Percentiles rank a stretch among this genome's conserved stretches.
phyloP scores from a whole-genome alignment of 2,329 filamentous ascomycete species.

The Talaromyces sp. region DNA sequence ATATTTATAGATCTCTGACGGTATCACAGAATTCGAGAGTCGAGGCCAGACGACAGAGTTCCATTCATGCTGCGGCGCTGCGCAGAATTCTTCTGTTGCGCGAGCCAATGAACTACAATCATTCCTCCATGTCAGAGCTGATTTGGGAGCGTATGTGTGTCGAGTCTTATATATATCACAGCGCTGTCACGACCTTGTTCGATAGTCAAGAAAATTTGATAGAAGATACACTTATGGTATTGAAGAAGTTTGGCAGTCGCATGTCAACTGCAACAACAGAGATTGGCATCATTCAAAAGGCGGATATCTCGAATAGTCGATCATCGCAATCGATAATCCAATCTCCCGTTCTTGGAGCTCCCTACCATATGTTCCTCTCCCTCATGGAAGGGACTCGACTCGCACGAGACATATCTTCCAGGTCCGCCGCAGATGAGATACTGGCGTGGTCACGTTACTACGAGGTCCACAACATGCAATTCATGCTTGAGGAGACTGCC shows the following conservation, averaged over 20 bases:
- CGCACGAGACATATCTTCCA: background rate
- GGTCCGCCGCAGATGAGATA: background rate
- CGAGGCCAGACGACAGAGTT: background rate
- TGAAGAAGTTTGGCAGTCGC: constrained; percentile 3
- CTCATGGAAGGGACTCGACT: constrained; percentile 10
- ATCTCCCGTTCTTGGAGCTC: constrained; percentile 11
- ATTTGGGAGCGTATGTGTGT: constrained; percentile 15
- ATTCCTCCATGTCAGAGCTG: constrained; percentile 1
- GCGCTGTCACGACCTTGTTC: constrained; percentile 12
- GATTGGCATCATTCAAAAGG: background rate
- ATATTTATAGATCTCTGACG: background rate
- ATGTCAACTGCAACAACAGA: background rate
- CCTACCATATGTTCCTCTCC: constrained; percentile 12
- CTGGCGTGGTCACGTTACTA: constrained; percentile 10
- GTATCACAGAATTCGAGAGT: constrained; percentile 1
- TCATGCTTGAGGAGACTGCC: background rate
- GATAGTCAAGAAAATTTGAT: constrained; percentile 2
- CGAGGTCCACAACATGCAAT: constrained; percentile 3
- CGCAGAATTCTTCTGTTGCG: constrained; percentile 9
- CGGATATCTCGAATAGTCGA: too few species aligned
- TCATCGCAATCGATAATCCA: background rate
- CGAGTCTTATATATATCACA: constrained; percentile 13
- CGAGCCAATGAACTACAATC: constrained; percentile 4
- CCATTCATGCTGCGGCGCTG: constrained; percentile 9
- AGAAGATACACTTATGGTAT: constrained; percentile 7